Evolutionary conservation across 2,329 filamentous ascomycete species (phyloP), one percentile per base, ranked within the genome.

Genomic region (Graphiopsis chlorocephala): DNA sequence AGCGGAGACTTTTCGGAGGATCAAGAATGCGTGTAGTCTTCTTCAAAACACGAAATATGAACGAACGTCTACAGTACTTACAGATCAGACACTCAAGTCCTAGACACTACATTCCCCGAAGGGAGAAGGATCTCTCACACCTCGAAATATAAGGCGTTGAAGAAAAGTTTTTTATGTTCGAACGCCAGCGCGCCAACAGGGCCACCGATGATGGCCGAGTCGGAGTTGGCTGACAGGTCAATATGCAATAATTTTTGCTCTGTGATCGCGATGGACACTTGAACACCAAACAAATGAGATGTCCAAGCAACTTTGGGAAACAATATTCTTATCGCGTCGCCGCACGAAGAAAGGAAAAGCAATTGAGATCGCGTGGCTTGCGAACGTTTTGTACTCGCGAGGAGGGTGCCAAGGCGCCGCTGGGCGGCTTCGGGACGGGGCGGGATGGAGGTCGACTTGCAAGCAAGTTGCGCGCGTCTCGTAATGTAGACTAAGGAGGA

Each of bases 231-330:
- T 66, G 58, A 25, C 47, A 59, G 60, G 63, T 59, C 63, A 64
- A 64, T 70, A 66, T 71, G 69, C 69, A 71, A 71, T 71, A 71
- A 69, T 52, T 64, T 67, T 70, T 66, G 50, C 50, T 71, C 69
- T 71, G 69, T 71, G 69, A 64, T 61, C 70, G 68, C 68, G 73
- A 71, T 69, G 69, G 74, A 77, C 74, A 70, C 75, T 73, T 68
- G 65, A 68, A 65, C 60, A 68, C 67, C 70, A 71, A 70, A 66
- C 64, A 62, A 70, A 61, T 68, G 55, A 64, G 70, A 70, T 70
- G 69, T 64, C 66, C 69, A 69, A 74, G 73, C 69, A 75, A 75
- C 72, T 68, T 69, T 71, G 72, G 74, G 73, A 72, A 76, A 74
- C 69, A 67, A 63, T 45, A 66, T 69, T 72, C 63, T 67, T 70